These are phyloP conservation scores for Cryptococcus jaspeensis DNA, from an alignment of 1,284 basidiomycete species.

Conservation along the genomic window DNA sequence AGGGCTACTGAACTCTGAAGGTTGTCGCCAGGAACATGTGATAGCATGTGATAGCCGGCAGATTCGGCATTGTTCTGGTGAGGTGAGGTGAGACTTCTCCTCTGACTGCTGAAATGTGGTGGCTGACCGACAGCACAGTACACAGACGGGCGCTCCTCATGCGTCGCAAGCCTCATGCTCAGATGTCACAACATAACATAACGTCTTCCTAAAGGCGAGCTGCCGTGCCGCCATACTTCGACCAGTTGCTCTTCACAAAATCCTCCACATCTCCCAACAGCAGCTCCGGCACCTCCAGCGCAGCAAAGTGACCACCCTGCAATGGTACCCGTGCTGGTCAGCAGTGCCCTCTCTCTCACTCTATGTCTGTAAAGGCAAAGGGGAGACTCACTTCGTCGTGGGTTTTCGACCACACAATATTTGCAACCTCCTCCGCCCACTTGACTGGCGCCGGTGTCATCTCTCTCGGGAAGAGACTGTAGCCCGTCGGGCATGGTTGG, in stretches of 20 bases:
- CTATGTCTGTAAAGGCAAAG: not conserved
- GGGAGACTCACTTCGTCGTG: constrained; percentile 10
- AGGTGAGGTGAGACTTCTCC: no score
- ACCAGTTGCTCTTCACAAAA: constrained; percentile 38
- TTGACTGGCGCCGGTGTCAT: constrained; percentile 46
- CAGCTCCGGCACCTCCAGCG: constrained; percentile 50
- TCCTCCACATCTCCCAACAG: constrained; percentile 42
- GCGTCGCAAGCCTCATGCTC: no score
- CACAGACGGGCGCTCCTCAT: no score
- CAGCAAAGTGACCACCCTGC: constrained; percentile 50
- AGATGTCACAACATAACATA: no score
- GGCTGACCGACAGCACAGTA: no score
- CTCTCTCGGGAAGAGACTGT: constrained; percentile 48
- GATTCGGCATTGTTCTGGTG: no score
- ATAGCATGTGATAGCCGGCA: no score
- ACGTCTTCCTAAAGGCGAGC: no score
- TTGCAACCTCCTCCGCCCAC: constrained; percentile 45
- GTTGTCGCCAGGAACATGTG: no score
- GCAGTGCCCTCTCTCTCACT: not conserved
- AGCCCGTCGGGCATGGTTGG: constrained; percentile 49
- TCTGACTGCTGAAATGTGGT: no score
- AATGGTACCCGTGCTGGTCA: constrained; percentile 13
- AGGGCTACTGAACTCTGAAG: no score
- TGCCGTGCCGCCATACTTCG: not conserved
- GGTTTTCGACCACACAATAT: constrained; percentile 40